Conservation (phyloP, 169 alveolate genomes). For the Neospora caninum region DNA sequence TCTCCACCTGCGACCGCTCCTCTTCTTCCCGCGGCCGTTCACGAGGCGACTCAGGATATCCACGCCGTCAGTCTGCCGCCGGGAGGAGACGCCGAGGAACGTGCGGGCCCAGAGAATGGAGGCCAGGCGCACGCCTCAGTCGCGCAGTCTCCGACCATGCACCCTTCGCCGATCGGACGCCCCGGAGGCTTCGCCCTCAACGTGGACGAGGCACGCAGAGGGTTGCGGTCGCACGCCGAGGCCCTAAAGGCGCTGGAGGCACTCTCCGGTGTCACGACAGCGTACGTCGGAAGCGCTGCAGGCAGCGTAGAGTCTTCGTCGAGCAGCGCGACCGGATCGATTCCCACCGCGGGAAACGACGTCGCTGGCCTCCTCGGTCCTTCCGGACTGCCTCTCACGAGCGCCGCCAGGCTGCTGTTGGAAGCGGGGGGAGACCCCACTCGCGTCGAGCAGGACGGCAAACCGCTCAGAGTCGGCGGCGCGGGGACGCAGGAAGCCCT, state of each 20-base stretch:
- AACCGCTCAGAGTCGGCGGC: not conserved
- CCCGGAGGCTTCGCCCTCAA: no score
- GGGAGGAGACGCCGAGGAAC: no score
- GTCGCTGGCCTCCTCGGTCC: not conserved
- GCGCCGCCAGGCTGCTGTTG: not conserved
- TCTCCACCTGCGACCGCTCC: not conserved
- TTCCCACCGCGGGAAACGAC: not conserved
- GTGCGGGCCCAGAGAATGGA: not conserved
- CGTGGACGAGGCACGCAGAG: no score
- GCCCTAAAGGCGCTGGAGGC: not conserved
- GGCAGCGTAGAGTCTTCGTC: not conserved
- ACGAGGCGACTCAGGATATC: not conserved
- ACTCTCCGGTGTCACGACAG: not conserved
- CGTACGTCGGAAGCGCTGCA: not conserved
- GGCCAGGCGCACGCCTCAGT: not conserved
- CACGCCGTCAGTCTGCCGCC: not conserved
- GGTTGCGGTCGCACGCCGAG: not conserved
- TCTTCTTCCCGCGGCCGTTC: not conserved
- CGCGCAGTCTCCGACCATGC: no score
- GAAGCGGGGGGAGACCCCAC: not conserved
- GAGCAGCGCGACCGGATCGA: not conserved
- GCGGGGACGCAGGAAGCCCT: not conserved
- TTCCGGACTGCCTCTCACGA: not conserved
- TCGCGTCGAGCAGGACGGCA: not conserved
- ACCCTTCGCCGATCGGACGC: no score